Percentiles rank a stretch among this genome's conserved stretches.
phyloP scores from a whole-genome alignment of 441 rosid species.

The Melianthus villosus region DNA sequence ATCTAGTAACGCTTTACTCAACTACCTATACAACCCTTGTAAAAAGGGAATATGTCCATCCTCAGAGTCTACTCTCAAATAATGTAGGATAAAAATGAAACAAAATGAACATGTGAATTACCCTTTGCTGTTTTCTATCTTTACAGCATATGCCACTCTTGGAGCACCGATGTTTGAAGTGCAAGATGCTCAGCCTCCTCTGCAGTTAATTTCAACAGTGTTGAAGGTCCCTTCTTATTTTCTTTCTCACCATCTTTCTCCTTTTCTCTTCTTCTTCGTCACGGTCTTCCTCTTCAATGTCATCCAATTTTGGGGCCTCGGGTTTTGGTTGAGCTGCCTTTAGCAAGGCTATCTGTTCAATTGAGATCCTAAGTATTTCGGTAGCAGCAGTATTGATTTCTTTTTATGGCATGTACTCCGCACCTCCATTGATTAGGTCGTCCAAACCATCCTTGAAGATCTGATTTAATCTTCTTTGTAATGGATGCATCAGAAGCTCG shows the following conservation, averaged over 20 bases:
- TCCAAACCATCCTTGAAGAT: conserved; percentile 89
- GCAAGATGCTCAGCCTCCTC: conserved; percentile 96
- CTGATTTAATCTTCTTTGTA: conserved; percentile 79
- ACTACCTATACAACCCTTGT: no score
- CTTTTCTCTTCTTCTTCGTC: conserved; percentile 16
- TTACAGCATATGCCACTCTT: conserved; percentile 87
- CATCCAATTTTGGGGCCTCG: conserved; percentile 41
- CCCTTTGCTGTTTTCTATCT: conserved; percentile 47
- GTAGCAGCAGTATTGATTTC: conserved; percentile 85
- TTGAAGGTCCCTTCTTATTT: conserved; percentile 51
- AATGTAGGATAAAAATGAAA: no score
- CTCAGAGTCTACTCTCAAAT: no score
- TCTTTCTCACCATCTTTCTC: conserved; percentile 20
- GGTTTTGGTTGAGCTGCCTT: conserved; percentile 82
- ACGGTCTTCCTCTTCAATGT: conserved; percentile 20
- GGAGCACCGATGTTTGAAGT: conserved; percentile 86
- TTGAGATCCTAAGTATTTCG: conserved; percentile 76
- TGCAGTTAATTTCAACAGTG: conserved; percentile 64
- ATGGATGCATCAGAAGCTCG: conserved; percentile 92
- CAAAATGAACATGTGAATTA: conserved; percentile 11
- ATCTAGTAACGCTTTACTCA: no score
- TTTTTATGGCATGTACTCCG: conserved; percentile 91
- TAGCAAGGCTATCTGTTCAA: conserved; percentile 82
- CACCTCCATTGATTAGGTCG: conserved; percentile 84
- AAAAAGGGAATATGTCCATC: no score